Percentiles rank a stretch among this genome's conserved stretches.
Conservation (phyloP, 202 grass and related monocot genomes). For the Thinopyrum obtusiflorum region DNA sequence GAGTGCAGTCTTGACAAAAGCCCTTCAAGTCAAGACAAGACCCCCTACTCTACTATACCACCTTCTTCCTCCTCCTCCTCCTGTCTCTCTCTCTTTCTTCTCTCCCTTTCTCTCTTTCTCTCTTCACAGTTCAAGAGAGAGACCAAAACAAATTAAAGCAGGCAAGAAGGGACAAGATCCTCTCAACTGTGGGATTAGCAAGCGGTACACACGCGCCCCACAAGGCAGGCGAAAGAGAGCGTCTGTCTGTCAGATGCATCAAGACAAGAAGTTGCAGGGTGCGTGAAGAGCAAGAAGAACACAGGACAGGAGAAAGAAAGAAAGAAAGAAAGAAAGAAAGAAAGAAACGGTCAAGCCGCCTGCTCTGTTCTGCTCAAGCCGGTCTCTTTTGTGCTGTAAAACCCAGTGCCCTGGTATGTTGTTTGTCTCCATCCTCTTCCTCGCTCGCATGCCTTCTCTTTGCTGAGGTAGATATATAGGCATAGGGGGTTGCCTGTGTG, state of each 20-base stretch:
- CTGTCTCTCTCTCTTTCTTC: neutral
- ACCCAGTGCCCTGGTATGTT: slow-evolving; percentile 29
- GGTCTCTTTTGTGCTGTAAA: slow-evolving; percentile 20
- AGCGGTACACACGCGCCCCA: neutral
- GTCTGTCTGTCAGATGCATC: slow-evolving; percentile 28
- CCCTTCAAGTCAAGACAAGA: slow-evolving; percentile 54
- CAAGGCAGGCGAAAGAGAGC: slow-evolving; percentile 30
- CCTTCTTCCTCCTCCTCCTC: neutral
- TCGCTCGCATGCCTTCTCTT: neutral
- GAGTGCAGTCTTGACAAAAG: slow-evolving; percentile 49
- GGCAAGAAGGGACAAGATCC: slow-evolving; percentile 41
- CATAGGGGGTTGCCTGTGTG: neutral
- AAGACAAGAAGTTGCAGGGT: slow-evolving; percentile 39
- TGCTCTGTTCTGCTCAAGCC: neutral
- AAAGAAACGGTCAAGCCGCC: slow-evolving; percentile 46
- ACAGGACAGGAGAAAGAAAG: neutral
- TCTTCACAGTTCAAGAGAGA: neutral
- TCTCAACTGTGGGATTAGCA: slow-evolving; percentile 36
- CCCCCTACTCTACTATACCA: slow-evolving; percentile 9
- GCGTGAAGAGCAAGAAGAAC: neutral
- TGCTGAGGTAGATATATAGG: neutral
- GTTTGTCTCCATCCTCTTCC: neutral
- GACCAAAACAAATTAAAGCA: slow-evolving; percentile 10
- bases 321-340: slow-evolving; percentile 30
- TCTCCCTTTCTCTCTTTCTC: neutral